A percentile compares a stretch with the other conserved stretches of the same genome.
phyloP scores from a whole-genome alignment of 345 rosid species.

The Populus tremula region DNA sequence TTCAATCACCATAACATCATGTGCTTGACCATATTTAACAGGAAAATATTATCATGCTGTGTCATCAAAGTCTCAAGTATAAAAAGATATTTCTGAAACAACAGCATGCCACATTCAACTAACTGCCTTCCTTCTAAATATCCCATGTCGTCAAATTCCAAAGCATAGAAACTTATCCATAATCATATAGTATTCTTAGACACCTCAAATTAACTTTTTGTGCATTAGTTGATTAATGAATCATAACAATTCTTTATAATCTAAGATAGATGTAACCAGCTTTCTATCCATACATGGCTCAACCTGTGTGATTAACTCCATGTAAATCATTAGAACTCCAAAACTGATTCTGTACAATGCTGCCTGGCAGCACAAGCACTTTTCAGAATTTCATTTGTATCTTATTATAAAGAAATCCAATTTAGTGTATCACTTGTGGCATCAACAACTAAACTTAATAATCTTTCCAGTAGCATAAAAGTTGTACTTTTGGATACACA shows the following conservation, averaged over 20 bases:
- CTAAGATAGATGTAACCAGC: neutral
- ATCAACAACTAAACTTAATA: neutral
- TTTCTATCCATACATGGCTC: neutral
- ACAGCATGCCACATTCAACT: neutral
- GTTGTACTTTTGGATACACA: neutral
- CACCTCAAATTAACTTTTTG: neutral
- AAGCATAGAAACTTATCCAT: neutral
- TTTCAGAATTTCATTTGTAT: neutral
- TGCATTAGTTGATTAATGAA: neutral
- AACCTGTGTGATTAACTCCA: neutral
- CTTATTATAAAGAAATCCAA: neutral
- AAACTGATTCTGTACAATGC: no score
- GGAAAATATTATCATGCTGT: neutral
- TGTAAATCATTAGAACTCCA: neutral
- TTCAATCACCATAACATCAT: neutral
- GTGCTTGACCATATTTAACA: neutral
- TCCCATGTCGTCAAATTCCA: neutral
- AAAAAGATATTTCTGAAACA: neutral
- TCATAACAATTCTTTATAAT: neutral
- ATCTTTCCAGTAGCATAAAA: neutral
- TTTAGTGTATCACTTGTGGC: neutral
- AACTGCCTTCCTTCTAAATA: neutral
- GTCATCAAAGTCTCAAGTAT: neutral
- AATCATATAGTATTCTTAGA: neutral
- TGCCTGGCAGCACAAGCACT: no score